Base-by-base conservation (phyloP, 2,329 filamentous ascomycete species). In the Cordyceps militaris region DNA sequence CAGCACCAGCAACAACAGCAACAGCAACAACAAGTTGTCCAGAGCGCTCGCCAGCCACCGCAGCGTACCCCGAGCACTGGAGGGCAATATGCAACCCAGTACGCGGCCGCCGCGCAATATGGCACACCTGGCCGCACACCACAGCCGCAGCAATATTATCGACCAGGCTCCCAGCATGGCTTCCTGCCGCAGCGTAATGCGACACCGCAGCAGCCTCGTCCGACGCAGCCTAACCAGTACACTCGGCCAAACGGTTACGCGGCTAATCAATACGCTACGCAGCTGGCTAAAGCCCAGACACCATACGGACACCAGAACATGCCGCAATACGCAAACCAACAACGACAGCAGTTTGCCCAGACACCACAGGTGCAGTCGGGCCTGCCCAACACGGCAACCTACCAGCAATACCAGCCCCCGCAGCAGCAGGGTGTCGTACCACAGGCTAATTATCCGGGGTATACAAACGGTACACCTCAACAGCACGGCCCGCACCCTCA, bases 231-330 rank as follows among this genome's bases (percentile, higher is more conserved):
- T 13, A 74, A 79, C 36, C 74, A 77, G 57, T 83, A 81, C 65
- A 73, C 78, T 30, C 74, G 77, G 34, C 71, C 76, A 5, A 80
- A 78, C 51, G 74, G 76, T 4, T 44, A 32, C 19, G 80, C 76
- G 62, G 68, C 72, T 9, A 71, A 69, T 54, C 74, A 72, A 49
- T 82, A 77, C 61, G 73, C 76, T 4, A 76, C 77, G 8, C 78
- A 79, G 62, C 70, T 81, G 53, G 75, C 74, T 50, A 83, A 84
- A 65, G 71, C 76, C 11, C 77, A 79, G 58, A 75, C 76, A 8
- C 75, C 77, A 0, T 83, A 80, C 58, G 75, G 77, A 11, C 79
- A 82, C 58, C 74, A 79, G 60, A 76, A 71, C 60, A 75, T 79
- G 68, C 71, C 72, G 10, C 73, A 79, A 47, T 81, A 76, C 60